Conservation (phyloP, 805 yeast species). For the Pichia membranifaciens region DNA sequence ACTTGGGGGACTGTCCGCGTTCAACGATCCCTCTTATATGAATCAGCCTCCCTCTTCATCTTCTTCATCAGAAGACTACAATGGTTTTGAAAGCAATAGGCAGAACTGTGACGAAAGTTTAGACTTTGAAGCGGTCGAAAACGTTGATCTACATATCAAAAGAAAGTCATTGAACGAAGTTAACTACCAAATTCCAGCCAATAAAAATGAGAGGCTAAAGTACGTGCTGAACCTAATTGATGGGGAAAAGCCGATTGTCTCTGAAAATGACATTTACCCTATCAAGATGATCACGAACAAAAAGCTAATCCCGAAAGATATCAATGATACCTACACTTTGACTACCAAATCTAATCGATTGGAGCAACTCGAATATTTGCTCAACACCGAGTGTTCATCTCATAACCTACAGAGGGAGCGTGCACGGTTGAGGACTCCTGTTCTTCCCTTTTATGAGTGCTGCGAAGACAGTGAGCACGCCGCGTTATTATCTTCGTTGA, state of each 20-base stretch:
- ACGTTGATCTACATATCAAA: neutral
- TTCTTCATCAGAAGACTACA: neutral
- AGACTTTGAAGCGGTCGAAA: neutral
- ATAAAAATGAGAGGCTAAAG: constrained; percentile 17
- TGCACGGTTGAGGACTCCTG: constrained; percentile 33
- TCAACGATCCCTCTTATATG: neutral
- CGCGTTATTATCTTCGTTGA: constrained; percentile 19
- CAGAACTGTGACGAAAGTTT: no score
- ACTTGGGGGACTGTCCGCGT: neutral
- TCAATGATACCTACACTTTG: constrained; percentile 25
- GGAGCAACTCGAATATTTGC: constrained; percentile 23
- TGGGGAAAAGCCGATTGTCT: constrained; percentile 13
- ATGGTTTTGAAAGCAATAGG: no score
- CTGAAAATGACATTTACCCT: constrained; percentile 22
- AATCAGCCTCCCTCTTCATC: neutral
- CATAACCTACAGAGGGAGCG: constrained; percentile 36
- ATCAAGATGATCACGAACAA: constrained; percentile 17
- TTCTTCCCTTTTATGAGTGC: constrained; percentile 42
- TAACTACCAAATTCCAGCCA: constrained; percentile 16
- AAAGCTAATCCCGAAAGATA: constrained; percentile 19
- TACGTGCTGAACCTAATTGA: constrained; percentile 21
- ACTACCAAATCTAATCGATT: constrained; percentile 25
- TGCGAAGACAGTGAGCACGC: constrained; percentile 41
- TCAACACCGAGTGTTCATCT: constrained; percentile 32
- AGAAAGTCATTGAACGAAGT: constrained; percentile 1